Base-by-base conservation (phyloP, 2,329 filamentous ascomycete genomes). In the Aureobasidium sp. region DNA sequence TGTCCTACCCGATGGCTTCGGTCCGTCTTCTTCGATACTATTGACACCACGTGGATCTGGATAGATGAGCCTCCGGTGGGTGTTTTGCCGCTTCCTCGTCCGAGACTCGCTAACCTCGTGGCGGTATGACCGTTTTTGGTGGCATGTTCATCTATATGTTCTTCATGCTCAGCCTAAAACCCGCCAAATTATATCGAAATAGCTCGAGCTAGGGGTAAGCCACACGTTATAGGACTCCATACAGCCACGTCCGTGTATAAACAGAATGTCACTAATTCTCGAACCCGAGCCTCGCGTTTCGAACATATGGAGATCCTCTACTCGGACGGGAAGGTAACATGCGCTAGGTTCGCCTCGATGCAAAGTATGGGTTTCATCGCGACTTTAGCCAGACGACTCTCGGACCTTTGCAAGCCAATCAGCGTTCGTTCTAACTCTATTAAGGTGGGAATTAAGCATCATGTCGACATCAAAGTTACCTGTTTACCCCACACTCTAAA, bases 361-460 rank as follows among this genome's bases (percentile, higher is more conserved):
- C 36, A 42, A 32, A 54, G 50, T 54, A 42, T 54, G 41, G 36
- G 53, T 57, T 57, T 57, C 53, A 57, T 36, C 29, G 9, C 51
- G 53, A 57, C 39, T 57, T 57, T 57, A 57, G 53, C 53, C 53
- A 57, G 53, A 57, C 53, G 53, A 57, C 37, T 27, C 27, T 45
- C 41, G 53, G 39, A 57, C n/a, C 27, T 45, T 34, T 16, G 14
- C 27, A 27, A 3, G 10, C 53, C 53, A 57, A 57, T 45, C 39
- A 45, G 2, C 50, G 41, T 36, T 45, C 29, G 39, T 39, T 6
- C 41, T 45, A 27, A 14, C 11, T 25, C 16, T 11, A 34, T 34
- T 36, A 57, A 57, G 53, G 53, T 45, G n/a, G 16, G 21, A 57
- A 36, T 45, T 57, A 57, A 57, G 53, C 39, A 57, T 57, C 50